Evolutionary conservation across 2,329 filamentous ascomycete genomes (phyloP).

Genomic region (Botrytis tulipae): DNA sequence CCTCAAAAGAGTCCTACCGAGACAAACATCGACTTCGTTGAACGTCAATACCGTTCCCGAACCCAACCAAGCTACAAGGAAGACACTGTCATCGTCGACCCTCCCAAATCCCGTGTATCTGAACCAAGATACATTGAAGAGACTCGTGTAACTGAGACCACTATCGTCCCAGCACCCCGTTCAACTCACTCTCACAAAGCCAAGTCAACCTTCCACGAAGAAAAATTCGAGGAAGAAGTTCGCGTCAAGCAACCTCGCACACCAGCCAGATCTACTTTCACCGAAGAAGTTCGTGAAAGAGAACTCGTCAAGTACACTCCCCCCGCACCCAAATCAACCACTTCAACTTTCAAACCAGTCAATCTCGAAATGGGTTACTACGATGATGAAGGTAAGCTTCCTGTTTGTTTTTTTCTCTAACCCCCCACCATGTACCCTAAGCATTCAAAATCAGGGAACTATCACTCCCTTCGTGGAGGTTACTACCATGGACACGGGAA

Average conservation of each 20-base stretch:
- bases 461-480: conserved; percentile 72
- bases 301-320: conserved; percentile 31
- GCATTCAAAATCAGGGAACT: conserved; percentile 51
- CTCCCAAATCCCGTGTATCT: conserved; percentile 43
- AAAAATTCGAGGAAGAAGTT: conserved; percentile 28
- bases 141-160: conserved; percentile 35
- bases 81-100: conserved; percentile 53
- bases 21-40: conserved; percentile 56
- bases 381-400: conserved; percentile 60
- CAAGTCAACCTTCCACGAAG: conserved; percentile 25
- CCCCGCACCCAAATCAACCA: conserved; percentile 25
- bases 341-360: conserved; percentile 24
- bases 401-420: conserved; percentile 20
- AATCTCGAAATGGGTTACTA: conserved; percentile 70
- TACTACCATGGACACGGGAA: conserved; percentile 29
- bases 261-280: conserved; percentile 27
- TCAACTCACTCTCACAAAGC: conserved; percentile 32
- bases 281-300: conserved; percentile 34
- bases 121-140: conserved; percentile 35
- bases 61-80: conserved; percentile 41
- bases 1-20: conserved; percentile 29
- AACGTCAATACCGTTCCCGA: conserved; percentile 61
- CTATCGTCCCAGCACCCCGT: conserved; percentile 40
- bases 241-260: conserved; percentile 36
- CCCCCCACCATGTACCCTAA: conserved; percentile 31